Base-by-base conservation (phyloP, 768 basidiomycete species). In the Hydnomerulius pinastri region DNA sequence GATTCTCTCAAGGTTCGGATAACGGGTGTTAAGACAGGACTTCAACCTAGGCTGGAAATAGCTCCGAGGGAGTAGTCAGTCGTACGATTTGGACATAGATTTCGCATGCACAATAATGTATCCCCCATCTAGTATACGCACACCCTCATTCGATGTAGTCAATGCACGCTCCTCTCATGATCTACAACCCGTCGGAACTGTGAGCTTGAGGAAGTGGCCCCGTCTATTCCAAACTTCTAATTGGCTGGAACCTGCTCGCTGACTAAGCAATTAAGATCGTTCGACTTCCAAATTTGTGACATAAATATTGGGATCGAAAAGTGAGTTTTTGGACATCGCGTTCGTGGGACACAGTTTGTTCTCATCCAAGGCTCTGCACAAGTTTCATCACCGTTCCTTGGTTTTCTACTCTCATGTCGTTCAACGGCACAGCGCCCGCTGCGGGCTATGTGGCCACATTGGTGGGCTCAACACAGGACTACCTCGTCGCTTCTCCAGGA, bases 21-120 rank as follows among this genome's bases (percentile, higher is more conserved):
- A 15, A 57, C 55, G 29, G 48, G 48, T 10, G 58, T 74, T 36
- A 57, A 63, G 37, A 40, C 70, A 21, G 71, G 72, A 23, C 50
- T 60, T 23, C 56, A 50, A n/a, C 66, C 71, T 21, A 61, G 46
- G 36, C 53, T 69, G 18, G 41, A 60, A 11, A 39, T 70, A 11
- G 55, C 56, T 3, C 45, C 50, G 9, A 54, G 53, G 43, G 45
- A 52, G 17, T 50, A 37, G 24, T 28, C 20, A 24, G 10, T 20
- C 18, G 20, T 25, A 20, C 20, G 6, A 25, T 20, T 40, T 5
- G 7, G 21, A 29, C 44, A 4, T 23, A 1, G 10, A 35, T 21
- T 33, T 24, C 23, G 17, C 35, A 47, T 44, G n/a, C 6, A 15
- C 39, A 28, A 15, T 46, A 46, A 36, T 37, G 35, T 35, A 46